Evolutionary conservation across 2,329 filamentous ascomycete genomes (phyloP).

Genomic region (Epichloe aotearoae): DNA sequence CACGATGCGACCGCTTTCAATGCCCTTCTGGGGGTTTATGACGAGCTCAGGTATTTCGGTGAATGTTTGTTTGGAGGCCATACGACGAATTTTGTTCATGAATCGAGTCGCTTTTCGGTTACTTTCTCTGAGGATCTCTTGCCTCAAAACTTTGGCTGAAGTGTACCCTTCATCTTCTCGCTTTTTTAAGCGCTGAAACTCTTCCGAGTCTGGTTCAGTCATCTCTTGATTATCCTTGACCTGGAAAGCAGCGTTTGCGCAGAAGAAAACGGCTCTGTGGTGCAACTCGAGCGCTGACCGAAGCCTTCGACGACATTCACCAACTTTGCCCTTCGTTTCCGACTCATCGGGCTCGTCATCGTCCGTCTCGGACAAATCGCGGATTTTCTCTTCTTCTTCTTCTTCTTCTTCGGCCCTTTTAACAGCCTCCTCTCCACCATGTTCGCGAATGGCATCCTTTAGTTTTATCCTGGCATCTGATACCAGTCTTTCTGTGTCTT

Average conservation of each 20-base stretch:
- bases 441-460: conserved; percentile 30
- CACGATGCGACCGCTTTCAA: conserved; percentile 57
- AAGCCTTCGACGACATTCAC: conserved; percentile 48
- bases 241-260: conserved; percentile 71
- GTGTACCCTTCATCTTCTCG: conserved; percentile 65
- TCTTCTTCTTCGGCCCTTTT: conserved; percentile 4
- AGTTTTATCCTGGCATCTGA: conserved; percentile 52
- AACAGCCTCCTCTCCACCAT: conserved; percentile 2
- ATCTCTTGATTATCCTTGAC: conserved; percentile 58
- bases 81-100: conserved; percentile 49
- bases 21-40: conserved; percentile 45
- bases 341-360: conserved; percentile 23
- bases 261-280: conserved; percentile 75
- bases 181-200: conserved; percentile 55
- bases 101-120: conserved; percentile 25
- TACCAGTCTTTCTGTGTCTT: conserved; percentile 39
- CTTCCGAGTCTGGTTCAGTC: conserved; percentile 52
- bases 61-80: conserved; percentile 40
- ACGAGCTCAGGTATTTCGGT: conserved; percentile 44
- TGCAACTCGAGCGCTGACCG: conserved; percentile 64
- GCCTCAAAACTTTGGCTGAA: conserved; percentile 60
- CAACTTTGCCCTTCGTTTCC: conserved; percentile 29
- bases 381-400: conserved; percentile 2
- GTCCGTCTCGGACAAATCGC: conserved; percentile 17
- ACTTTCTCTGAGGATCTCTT: conserved; percentile 57